Evolutionary conservation across 73 alveolate genomes (phyloP), one percentile per base, ranked within the genome.

Genomic region (Blepharisma stoltei): DNA sequence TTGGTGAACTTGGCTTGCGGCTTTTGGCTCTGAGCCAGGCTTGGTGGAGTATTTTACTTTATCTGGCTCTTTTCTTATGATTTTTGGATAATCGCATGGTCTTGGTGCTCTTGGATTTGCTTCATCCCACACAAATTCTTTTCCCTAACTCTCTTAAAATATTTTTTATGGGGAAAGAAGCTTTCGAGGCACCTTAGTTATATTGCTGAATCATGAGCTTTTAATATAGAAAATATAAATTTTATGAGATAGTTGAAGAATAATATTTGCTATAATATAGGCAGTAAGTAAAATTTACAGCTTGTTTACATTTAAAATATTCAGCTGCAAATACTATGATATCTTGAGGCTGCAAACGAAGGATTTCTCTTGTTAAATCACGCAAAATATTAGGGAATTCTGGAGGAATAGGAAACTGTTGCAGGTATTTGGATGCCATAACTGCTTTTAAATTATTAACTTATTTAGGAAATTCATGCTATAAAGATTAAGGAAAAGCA

Each of bases 371-470:
- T 11, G 83, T 76, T 9, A 76, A 43, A 54, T 76, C 55, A 7
- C 71, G 20, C 4, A 76, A 37, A 37, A 76, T 68, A 6, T 27
- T 11, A 6, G 83, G 83, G 3, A 76, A 54, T 27, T 43, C 78
- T 18, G 70, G 67, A 54, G 83, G 83, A 4, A 76, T 76, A 14
- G 78, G 25, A 32, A 14, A 32, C 21, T 68, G 49, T 11, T 76
- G 70, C 44, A n/a, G 45, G 6, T 76, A 76, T 54, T 54, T 54
- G 46, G 78, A 50, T 6, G 83, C 83, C 83, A 76, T 76, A 32
- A 32, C 41, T 32, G 41, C 41, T 32, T 32, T 32, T 32, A 32
- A 32, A 32, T 32, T 32, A 32, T 32, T 32, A 32, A 32, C 3
- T 32, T 32, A 32, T 32, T 32, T 32, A 32, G 41, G 41, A 32